Evolutionary conservation across 176 grass and related monocot genomes (phyloP).

Genomic region (Carex parvula): DNA sequence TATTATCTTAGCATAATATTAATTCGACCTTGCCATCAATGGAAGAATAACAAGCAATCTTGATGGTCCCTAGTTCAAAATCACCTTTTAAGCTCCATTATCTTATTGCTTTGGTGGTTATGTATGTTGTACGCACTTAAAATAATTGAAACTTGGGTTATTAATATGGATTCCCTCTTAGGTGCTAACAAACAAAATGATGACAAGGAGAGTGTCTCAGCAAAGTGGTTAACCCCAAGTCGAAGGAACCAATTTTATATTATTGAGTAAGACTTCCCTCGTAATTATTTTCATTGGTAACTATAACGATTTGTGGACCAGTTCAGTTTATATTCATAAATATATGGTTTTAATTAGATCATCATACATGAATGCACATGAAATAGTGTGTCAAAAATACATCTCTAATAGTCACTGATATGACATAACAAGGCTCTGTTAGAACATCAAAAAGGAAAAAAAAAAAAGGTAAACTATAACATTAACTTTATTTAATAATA

Average conservation of each 20-base stretch:
- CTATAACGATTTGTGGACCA: neutral
- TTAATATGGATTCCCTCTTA: slow-evolving; percentile 18
- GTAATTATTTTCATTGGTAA: neutral
- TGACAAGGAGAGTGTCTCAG: neutral
- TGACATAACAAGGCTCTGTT: neutral
- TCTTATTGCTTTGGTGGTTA: slow-evolving; percentile 31
- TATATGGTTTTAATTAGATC: neutral
- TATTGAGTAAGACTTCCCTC: neutral
- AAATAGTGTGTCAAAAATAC: neutral
- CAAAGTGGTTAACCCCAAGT: slow-evolving; percentile 19
- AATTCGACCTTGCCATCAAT: slow-evolving; percentile 26
- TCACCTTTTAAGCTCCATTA: slow-evolving; percentile 27
- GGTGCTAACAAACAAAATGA: slow-evolving; percentile 29
- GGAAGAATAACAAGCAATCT: slow-evolving; percentile 31
- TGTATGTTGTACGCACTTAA: slow-evolving; percentile 21
- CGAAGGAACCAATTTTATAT: slow-evolving; percentile 16
- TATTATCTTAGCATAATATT: slow-evolving; percentile 14
- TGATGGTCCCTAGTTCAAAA: slow-evolving; percentile 24
- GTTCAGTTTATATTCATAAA: neutral
- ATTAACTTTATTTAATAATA: slow-evolving; percentile 16
- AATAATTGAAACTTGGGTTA: slow-evolving; percentile 12
- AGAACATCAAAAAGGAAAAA: neutral
- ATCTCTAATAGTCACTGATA: neutral
- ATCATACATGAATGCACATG: neutral
- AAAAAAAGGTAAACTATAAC: slow-evolving; percentile 4